Percentiles rank a stretch among this genome's conserved stretches.
Conservation (phyloP, 805 yeast genomes). For the Wickerhamiella cacticola region DNA sequence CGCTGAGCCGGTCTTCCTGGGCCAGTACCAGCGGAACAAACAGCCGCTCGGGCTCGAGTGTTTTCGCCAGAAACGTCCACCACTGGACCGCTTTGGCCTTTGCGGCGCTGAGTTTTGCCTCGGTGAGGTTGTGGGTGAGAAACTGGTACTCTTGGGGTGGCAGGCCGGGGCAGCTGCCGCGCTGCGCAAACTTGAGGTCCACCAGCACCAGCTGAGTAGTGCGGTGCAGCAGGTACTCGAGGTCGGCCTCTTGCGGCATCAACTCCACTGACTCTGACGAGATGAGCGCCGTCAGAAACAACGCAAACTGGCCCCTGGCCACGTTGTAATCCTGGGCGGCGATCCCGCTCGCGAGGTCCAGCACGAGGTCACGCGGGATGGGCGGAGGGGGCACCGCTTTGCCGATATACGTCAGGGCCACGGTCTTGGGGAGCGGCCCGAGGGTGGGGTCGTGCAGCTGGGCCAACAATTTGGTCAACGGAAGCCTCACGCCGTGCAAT, state of each 20-base stretch:
- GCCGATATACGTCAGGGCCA: conserved; percentile 45
- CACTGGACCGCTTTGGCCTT: conserved; percentile 37
- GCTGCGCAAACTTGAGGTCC: conserved; percentile 30
- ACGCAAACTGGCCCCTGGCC: conserved; percentile 14
- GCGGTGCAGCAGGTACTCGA: conserved; percentile 35
- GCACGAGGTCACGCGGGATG: conserved; percentile 25
- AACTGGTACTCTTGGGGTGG: conserved; percentile 44
- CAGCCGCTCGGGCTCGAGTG: conserved; percentile 28
- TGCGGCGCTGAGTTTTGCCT: conserved; percentile 35
- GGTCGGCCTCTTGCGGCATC: background rate
- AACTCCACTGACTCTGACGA: background rate
- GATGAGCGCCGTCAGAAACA: conserved; percentile 13
- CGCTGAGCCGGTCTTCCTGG: conserved; percentile 45
- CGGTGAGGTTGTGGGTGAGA: conserved; percentile 47
- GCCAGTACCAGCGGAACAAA: conserved; percentile 47
- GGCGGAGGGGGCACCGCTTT: conserved; percentile 50
- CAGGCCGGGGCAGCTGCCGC: conserved; percentile 47
- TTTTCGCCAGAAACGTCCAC: conserved; percentile 1
- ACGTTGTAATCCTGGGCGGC: conserved; percentile 27
- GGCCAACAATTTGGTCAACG: conserved; percentile 46
- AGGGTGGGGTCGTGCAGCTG: conserved; percentile 47
- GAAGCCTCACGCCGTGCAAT: conserved; percentile 31
- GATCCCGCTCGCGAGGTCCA: conserved; percentile 30
- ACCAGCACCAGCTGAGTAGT: conserved; percentile 49
- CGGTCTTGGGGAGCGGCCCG: conserved; percentile 5